These are phyloP conservation scores for Penicillium sp. DNA, from an alignment of 2,329 filamentous ascomycete species.

Conservation along the genomic window DNA sequence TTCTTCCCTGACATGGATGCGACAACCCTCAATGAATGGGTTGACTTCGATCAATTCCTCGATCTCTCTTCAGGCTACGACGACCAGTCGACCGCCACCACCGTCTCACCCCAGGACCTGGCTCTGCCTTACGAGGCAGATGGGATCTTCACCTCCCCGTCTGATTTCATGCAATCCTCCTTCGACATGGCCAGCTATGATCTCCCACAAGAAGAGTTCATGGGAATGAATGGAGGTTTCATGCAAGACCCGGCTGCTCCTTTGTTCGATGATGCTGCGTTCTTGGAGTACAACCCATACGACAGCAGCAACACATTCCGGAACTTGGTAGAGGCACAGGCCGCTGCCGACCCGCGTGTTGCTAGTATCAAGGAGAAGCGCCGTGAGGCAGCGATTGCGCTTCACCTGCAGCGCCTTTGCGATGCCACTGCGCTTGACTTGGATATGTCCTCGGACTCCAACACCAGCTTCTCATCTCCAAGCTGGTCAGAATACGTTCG, in stretches of 20 bases:
- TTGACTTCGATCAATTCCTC: conserved; percentile 37
- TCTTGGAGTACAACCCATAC: conserved; percentile 17
- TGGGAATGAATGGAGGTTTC: conserved; percentile 18
- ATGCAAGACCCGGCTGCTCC: conserved; percentile 14
- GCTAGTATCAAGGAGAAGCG: conserved; percentile 42
- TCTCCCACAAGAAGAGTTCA: conserved; percentile 18
- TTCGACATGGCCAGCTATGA: conserved; percentile 27
- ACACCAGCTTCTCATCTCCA: conserved; percentile 33
- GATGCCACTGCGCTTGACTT: conserved; percentile 29
- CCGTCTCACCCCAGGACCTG: conserved; percentile 31
- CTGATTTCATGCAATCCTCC: conserved; percentile 20
- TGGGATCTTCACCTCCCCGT: conserved; percentile 20
- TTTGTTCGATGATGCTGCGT: conserved; percentile 16
- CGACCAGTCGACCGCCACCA: conserved; percentile 30
- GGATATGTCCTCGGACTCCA: conserved; percentile 30
- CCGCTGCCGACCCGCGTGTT: conserved; percentile 35
- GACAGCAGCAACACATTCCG: conserved; percentile 24
- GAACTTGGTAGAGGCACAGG: conserved; percentile 38
- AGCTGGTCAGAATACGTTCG: conserved; percentile 32
- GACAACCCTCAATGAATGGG: conserved; percentile 27
- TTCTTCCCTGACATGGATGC: conserved; percentile 26
- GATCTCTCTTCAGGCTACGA: conserved; percentile 30
- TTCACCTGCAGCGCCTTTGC: conserved; percentile 41
- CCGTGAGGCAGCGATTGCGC: conserved; percentile 41
- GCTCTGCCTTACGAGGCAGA: conserved; percentile 28